A percentile compares a stretch with the other conserved stretches of the same genome.
phyloP scores from a whole-genome alignment of 1,284 basidiomycete species.

The Hymenochaete sp. region DNA sequence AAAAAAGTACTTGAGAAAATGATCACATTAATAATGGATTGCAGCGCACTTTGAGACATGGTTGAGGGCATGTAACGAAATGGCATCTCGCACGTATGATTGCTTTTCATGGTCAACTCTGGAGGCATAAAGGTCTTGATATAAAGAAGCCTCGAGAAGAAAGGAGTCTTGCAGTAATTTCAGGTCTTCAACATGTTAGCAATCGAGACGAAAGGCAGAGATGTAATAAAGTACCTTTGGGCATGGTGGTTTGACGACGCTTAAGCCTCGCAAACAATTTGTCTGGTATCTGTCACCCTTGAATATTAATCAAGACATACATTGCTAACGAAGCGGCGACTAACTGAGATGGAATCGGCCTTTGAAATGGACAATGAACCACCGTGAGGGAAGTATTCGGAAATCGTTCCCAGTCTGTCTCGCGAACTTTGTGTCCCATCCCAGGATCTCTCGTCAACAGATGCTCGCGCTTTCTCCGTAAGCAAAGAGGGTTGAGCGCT shows the following conservation, averaged over 20 bases:
- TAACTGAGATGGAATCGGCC: too few species aligned
- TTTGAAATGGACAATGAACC: too few species aligned
- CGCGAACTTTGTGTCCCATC: slow-evolving; percentile 33
- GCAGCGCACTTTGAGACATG: slow-evolving; percentile 70
- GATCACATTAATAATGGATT: neutral
- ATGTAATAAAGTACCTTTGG: slow-evolving; percentile 35
- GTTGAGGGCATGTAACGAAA: slow-evolving; percentile 71
- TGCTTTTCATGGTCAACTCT: slow-evolving; percentile 48
- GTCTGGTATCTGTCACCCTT: slow-evolving; percentile 45
- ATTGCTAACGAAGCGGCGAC: too few species aligned
- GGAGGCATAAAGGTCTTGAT: slow-evolving; percentile 71
- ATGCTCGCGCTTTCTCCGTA: slow-evolving; percentile 37
- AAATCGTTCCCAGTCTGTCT: slow-evolving; percentile 44
- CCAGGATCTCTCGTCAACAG: slow-evolving; percentile 48
- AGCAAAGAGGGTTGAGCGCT: slow-evolving; percentile 42
- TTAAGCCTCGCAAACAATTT: slow-evolving; percentile 49
- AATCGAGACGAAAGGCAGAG: slow-evolving; percentile 14
- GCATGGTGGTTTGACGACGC: slow-evolving; percentile 42
- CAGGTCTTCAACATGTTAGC: slow-evolving; percentile 33
- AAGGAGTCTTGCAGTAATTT: slow-evolving; percentile 55
- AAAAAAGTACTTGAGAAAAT: slow-evolving; percentile 19
- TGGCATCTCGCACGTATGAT: slow-evolving; percentile 51
- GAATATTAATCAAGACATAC: too few species aligned
- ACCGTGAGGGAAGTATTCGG: slow-evolving; percentile 46
- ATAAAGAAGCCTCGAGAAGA: slow-evolving; percentile 52